Evolutionary conservation across 1,284 basidiomycete species (phyloP).

Genomic region (Pseudozyma sp.): DNA sequence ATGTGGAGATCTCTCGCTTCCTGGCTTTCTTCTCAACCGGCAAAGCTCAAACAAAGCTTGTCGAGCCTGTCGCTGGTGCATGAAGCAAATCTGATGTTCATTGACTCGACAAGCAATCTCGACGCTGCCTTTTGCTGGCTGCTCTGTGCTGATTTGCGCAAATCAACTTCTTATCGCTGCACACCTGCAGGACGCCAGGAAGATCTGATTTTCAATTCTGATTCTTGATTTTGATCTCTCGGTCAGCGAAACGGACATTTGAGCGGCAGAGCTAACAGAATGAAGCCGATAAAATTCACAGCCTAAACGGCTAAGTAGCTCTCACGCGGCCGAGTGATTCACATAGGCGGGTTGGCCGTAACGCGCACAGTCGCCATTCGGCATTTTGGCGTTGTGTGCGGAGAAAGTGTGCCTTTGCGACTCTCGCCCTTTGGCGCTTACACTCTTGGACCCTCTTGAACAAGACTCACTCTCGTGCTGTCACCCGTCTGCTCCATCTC

Average conservation of each 20-base stretch:
- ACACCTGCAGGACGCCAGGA: neutral
- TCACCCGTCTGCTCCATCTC: neutral
- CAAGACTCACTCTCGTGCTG: neutral
- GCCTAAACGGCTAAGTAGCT: no score
- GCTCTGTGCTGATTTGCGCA: neutral
- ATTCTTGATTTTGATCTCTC: no score
- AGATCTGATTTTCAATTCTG: neutral
- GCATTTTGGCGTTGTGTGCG: neutral
- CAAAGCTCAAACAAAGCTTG: neutral
- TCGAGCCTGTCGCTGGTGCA: neutral
- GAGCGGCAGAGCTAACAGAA: neutral
- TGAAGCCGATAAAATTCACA: no score
- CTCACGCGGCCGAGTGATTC: no score
- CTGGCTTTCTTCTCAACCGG: neutral
- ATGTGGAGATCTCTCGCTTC: slow-evolving; percentile 11
- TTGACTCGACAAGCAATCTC: neutral
- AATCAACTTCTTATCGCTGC: slow-evolving; percentile 1
- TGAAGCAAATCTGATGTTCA: neutral
- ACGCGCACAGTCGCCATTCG: no score
- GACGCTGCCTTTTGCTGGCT: neutral
- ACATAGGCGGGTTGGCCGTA: no score
- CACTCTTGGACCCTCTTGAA: neutral
- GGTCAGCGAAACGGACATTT: no score
- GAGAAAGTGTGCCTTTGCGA: neutral
- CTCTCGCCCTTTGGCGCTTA: neutral